Percentiles rank a stretch among this genome's conserved stretches.
These are phyloP conservation scores for Clonostachys byssicola DNA, from an alignment of 2,329 filamentous ascomycete species.

Conservation along the genomic window DNA sequence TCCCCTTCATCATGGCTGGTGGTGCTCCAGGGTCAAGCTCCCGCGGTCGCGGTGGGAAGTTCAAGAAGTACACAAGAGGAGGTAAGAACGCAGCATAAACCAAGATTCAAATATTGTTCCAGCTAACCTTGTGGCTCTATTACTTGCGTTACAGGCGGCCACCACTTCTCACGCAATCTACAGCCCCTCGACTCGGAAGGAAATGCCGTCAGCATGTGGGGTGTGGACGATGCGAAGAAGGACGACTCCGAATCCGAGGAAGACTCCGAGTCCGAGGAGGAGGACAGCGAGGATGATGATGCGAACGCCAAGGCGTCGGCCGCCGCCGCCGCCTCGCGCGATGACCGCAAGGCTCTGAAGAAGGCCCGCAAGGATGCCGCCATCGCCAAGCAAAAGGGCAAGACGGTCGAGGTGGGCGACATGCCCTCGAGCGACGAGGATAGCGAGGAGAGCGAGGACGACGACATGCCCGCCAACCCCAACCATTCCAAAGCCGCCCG, in stretches of 20 bases:
- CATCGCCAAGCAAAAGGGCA: slow-evolving; percentile 69
- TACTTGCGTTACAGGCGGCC: slow-evolving; percentile 63
- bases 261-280: slow-evolving; percentile 40
- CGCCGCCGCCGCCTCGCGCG: slow-evolving; percentile 53
- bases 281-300: slow-evolving; percentile 43
- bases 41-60: slow-evolving; percentile 83
- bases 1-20: slow-evolving; percentile 37
- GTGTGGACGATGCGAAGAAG: slow-evolving; percentile 45
- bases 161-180: slow-evolving; percentile 90
- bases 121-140: slow-evolving; percentile 8
- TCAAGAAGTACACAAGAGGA: slow-evolving; percentile 88
- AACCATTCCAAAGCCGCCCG: slow-evolving; percentile 80
- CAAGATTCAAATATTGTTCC: slow-evolving; percentile 2
- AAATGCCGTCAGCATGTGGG: slow-evolving; percentile 87
- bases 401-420: slow-evolving; percentile 76
- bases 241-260: slow-evolving; percentile 49
- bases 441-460: slow-evolving; percentile 47
- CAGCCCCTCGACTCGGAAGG: slow-evolving; percentile 86
- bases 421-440: slow-evolving; percentile 70
- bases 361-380: slow-evolving; percentile 91
- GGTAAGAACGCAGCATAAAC: slow-evolving; percentile 46
- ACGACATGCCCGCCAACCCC: slow-evolving; percentile 79
- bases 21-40: slow-evolving; percentile 43
- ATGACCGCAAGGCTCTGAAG: slow-evolving; percentile 81
- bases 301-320: slow-evolving; percentile 36